Evolutionary conservation across 1,139 yeast genomes (phyloP).

Genomic region (Blastobotrys raffinosifermentans): DNA sequence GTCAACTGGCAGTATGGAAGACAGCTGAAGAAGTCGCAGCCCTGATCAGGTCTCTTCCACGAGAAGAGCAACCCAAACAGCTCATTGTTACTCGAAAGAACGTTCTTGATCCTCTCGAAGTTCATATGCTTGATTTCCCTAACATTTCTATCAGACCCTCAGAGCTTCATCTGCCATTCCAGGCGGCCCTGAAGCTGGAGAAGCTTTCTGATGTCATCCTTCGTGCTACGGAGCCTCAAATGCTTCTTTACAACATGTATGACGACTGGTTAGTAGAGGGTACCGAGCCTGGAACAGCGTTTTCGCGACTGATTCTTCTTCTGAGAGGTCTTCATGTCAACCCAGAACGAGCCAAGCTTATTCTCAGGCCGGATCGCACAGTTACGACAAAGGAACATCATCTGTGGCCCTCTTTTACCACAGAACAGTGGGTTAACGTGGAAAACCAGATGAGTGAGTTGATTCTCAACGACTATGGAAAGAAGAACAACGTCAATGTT

Average conservation of each 20-base stretch:
- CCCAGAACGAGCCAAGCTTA: slow-evolving; percentile 68
- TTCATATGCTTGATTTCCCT: slow-evolving; percentile 95
- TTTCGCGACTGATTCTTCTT: slow-evolving; percentile 75
- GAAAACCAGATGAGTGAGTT: slow-evolving; percentile 85
- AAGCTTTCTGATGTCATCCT: slow-evolving; percentile 73
- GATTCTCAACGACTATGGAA: slow-evolving; percentile 78
- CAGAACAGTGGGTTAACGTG: slow-evolving; percentile 88
- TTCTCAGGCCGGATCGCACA: slow-evolving; percentile 69
- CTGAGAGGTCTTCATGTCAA: slow-evolving; percentile 76
- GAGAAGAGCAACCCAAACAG: slow-evolving; percentile 93
- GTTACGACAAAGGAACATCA: slow-evolving; percentile 71
- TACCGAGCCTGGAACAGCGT: slow-evolving; percentile 83
- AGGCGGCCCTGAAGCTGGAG: slow-evolving; percentile 76
- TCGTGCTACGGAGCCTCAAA: slow-evolving; percentile 87
- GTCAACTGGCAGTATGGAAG: slow-evolving; percentile 96
- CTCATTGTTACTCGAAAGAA: slow-evolving; percentile 87
- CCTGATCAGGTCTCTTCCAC: slow-evolving; percentile 76
- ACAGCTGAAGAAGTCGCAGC: slow-evolving; percentile 98
- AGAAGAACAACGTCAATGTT: slow-evolving; percentile 77
- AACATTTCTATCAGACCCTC: slow-evolving; percentile 85
- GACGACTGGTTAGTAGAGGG: slow-evolving; percentile 75
- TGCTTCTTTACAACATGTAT: slow-evolving; percentile 83
- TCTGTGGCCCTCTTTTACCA: slow-evolving; percentile 85
- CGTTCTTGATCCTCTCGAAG: slow-evolving; percentile 90
- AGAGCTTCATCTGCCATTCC: slow-evolving; percentile 85